A percentile compares a stretch with the other conserved stretches of the same genome.
These are phyloP conservation scores for Umbilicus rupestris DNA, from an alignment of 164 flowering plant species.

Conservation along the genomic window DNA sequence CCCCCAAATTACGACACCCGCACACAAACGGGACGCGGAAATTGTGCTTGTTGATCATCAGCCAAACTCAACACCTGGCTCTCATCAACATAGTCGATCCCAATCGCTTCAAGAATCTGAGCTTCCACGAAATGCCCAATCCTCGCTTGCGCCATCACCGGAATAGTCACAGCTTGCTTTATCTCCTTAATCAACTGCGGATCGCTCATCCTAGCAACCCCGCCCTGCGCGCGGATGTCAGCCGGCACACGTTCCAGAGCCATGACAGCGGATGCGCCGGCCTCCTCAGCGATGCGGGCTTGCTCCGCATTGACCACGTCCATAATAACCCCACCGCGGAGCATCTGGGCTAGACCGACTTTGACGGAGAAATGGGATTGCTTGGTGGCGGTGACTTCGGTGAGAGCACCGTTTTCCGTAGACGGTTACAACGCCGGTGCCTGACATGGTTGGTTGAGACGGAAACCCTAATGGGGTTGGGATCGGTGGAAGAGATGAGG, in stretches of 20 bases:
- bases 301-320: conserved; percentile 64
- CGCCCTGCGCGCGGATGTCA: conserved; percentile 62
- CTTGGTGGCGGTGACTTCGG: neutral
- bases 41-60: conserved; percentile 63
- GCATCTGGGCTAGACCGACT: conserved; percentile 69
- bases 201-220: conserved; percentile 63
- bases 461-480: neutral
- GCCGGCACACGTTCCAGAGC: conserved; percentile 63
- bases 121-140: conserved; percentile 73
- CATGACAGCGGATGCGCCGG: conserved; percentile 70
- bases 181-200: conserved; percentile 59
- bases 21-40: conserved; percentile 64
- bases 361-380: conserved; percentile 54
- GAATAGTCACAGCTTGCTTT: conserved; percentile 56
- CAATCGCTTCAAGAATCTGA: conserved; percentile 57
- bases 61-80: conserved; percentile 45
- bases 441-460: neutral
- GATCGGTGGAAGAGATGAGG: neutral
- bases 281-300: conserved; percentile 63
- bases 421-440: conserved; percentile 6
- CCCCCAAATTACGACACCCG: conserved; percentile 62
- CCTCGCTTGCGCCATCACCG: conserved; percentile 66
- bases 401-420: conserved; percentile 2
- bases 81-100: conserved; percentile 57
- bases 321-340: conserved; percentile 66